Conservation (phyloP, 176 grass and related monocot species). For the bread wheat (Triticum aestivum) region DNA sequence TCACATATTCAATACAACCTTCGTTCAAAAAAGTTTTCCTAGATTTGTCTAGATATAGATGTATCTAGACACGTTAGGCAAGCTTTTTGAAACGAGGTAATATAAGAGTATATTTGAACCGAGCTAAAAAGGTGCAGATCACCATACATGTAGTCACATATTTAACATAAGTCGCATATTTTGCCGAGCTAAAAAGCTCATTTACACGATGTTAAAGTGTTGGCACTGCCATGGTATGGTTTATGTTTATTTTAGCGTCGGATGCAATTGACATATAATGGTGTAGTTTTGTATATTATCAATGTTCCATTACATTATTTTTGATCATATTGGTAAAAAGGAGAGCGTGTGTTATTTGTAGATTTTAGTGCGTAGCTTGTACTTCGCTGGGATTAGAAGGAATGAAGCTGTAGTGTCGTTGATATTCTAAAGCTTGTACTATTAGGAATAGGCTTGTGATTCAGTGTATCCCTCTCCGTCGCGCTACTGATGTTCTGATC, state of each 20-base stretch:
- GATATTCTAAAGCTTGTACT: background rate
- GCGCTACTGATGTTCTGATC: too few species aligned
- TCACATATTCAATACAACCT: too few species aligned
- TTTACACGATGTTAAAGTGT: too few species aligned
- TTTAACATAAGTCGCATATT: background rate
- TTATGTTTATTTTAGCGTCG: background rate
- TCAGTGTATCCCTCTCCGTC: too few species aligned
- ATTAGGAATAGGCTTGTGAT: too few species aligned
- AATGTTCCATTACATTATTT: background rate
- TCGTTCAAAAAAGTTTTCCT: too few species aligned
- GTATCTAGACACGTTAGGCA: background rate
- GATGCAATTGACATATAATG: background rate
- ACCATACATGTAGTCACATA: background rate
- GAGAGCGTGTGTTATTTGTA: background rate
- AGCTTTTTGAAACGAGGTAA: background rate
- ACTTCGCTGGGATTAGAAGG: background rate
- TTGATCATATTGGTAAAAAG: background rate
- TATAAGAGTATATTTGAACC: background rate
- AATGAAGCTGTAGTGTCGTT: background rate
- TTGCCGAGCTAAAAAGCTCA: background rate
- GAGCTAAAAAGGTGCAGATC: constrained; percentile 16
- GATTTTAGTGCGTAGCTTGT: background rate
- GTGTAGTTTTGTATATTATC: background rate
- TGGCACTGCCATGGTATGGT: background rate
- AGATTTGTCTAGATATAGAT: background rate